Base-by-base conservation (phyloP, 2,329 filamentous ascomycete genomes). In the Fusarium domesticum region DNA sequence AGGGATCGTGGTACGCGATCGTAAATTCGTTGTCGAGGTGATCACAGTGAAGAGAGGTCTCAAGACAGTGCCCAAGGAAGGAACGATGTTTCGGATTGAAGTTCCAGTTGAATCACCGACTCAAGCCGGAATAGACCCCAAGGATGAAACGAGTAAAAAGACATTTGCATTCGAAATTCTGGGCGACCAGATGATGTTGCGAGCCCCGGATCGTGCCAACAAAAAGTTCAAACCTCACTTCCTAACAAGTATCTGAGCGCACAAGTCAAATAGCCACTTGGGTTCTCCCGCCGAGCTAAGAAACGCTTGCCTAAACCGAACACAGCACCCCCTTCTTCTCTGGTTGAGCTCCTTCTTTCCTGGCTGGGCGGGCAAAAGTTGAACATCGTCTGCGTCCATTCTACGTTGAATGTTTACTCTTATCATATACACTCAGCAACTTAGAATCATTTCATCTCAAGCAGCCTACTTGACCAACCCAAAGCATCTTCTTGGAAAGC, bases 181-280 rank as follows among this genome's bases (percentile, higher is more conserved):
- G 52, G 93, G 93, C 3, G 86, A 89, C 57, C 89, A 95, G 63
- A 91, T 97, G 61, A 82, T 89, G 74, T 81, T 84, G 54, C 78
- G 90, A 10, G 84, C 92, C 3, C 83, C 86, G 14, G 92, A 97
- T 64, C 75, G 93, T 17, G 89, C 90, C 37, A 95, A 87, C 59
- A 89, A 83, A 70, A 97, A 96, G 70, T 95, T 95, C 69, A 96
- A 93, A 69, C 76, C 81, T 62, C 90, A 92, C 63, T 89, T 88
- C 59, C 73, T 90, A 51, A 77, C 83, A 37, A 83, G 87, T 53
- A 66, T 95, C 12, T 95, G 73, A 86, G 18, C 5, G 7, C 14
- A 10, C 7, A 28, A 28, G 23, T 12, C n/a, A n/a, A n/a, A n/a
- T n/a, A n/a, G n/a, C n/a, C n/a, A n/a, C n/a, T n/a, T n/a, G n/a